These are phyloP conservation scores for Naganishia friedmannii DNA, from an alignment of 768 basidiomycete species.

Conservation along the genomic window DNA sequence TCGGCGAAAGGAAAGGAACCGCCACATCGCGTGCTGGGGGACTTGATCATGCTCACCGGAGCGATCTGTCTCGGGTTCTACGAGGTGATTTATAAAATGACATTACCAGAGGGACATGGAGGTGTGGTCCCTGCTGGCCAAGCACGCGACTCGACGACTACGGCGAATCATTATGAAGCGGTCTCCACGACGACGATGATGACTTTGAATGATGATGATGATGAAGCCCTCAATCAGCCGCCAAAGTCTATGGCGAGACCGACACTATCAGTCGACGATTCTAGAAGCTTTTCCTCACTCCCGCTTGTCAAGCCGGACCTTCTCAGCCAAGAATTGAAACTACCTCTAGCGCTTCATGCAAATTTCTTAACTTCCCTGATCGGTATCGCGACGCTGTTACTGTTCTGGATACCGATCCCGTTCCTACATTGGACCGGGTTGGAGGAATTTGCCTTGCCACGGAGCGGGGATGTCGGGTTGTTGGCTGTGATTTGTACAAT, in stretches of 20 bases:
- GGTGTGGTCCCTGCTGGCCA: slow-evolving; percentile 28
- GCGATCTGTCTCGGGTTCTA: slow-evolving; percentile 49
- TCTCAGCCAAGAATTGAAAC: slow-evolving; percentile 35
- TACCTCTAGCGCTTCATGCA: slow-evolving; percentile 79
- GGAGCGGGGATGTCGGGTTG: slow-evolving; percentile 54
- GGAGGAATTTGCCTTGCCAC: slow-evolving; percentile 68
- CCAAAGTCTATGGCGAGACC: neutral
- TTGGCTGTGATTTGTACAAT: slow-evolving; percentile 68
- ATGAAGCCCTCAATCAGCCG: neutral
- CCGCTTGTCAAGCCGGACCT: neutral
- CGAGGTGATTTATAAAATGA: slow-evolving; percentile 51
- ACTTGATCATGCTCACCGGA: slow-evolving; percentile 49
- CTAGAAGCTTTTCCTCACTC: neutral
- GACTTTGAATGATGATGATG: too few species aligned
- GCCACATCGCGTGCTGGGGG: slow-evolving; percentile 42
- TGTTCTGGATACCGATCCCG: slow-evolving; percentile 77
- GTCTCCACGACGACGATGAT: slow-evolving; percentile 1
- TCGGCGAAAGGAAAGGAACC: slow-evolving; percentile 10
- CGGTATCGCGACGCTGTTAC: slow-evolving; percentile 69
- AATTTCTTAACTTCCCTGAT: slow-evolving; percentile 76
- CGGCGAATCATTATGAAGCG: slow-evolving; percentile 18
- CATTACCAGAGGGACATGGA: slow-evolving; percentile 47
- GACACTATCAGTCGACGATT: neutral
- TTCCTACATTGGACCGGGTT: slow-evolving; percentile 65
- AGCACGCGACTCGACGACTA: neutral